Evolutionary conservation across 129 eudicot genomes (phyloP).

Genomic region (Sambucus nigra): DNA sequence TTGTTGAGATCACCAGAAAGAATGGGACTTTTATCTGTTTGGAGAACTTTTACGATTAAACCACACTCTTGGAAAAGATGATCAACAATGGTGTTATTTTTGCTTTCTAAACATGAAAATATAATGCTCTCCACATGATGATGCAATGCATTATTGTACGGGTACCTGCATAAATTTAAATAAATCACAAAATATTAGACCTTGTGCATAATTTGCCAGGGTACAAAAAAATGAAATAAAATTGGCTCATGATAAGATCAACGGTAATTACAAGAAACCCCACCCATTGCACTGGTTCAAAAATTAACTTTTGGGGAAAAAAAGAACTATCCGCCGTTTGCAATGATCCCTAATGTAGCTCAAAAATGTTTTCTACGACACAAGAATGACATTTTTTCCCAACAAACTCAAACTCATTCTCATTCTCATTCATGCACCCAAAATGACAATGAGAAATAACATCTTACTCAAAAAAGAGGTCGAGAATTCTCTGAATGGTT

Average conservation of each 20-base stretch:
- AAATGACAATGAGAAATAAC: no score
- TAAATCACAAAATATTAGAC: background rate
- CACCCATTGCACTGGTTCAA: no score
- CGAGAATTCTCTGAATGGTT: no score
- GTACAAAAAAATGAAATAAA: no score
- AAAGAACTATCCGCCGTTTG: no score
- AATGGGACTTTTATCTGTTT: conserved; percentile 40
- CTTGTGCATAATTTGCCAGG: background rate
- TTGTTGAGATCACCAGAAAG: conserved; percentile 42
- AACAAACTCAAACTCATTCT: no score
- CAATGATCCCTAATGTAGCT: no score
- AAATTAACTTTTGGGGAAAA: no score
- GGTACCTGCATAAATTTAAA: conserved; percentile 48
- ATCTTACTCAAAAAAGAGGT: no score
- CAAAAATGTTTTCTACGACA: no score
- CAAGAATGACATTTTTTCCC: no score
- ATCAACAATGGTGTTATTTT: conserved; percentile 39
- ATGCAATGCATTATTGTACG: conserved; percentile 77
- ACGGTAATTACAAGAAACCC: conserved; percentile 6
- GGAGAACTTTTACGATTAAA: conserved; percentile 44
- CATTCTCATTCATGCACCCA: no score
- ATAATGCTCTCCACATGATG: conserved; percentile 91
- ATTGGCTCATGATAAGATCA: background rate
- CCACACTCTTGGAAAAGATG: conserved; percentile 62
- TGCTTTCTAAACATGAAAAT: conserved; percentile 72